phyloP scores from a whole-genome alignment of 2,329 filamentous ascomycete species.

The Teratosphaeria zuluensis region DNA sequence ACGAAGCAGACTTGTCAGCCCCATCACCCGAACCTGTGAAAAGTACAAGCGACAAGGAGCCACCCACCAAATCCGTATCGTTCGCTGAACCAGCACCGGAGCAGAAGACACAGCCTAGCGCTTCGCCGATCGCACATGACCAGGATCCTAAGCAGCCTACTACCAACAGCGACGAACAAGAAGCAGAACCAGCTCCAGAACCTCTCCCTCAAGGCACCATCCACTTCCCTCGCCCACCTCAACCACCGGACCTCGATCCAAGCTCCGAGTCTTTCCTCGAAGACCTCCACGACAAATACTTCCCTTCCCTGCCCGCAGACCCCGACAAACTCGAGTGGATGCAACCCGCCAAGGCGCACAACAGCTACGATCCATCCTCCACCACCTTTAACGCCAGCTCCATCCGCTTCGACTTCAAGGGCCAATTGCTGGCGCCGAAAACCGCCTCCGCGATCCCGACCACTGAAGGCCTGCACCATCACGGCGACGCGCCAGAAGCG shows the following conservation, averaged over 20 bases:
- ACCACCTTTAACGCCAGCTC: slow-evolving; percentile 61
- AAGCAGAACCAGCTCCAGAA: slow-evolving; percentile 1
- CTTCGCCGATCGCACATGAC: not conserved
- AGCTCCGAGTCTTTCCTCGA: slow-evolving; percentile 72
- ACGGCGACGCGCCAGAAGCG: slow-evolving; percentile 82
- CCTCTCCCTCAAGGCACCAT: slow-evolving; percentile 21
- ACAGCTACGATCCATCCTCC: slow-evolving; percentile 68
- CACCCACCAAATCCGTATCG: not conserved
- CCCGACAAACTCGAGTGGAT: slow-evolving; percentile 87
- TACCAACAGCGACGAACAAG: not conserved
- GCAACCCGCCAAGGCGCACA: slow-evolving; percentile 55
- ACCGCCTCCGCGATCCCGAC: slow-evolving; percentile 64
- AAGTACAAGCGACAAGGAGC: not conserved
- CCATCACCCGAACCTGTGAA: not conserved
- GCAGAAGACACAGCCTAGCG: not conserved
- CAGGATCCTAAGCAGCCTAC: not conserved
- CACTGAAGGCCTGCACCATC: slow-evolving; percentile 79
- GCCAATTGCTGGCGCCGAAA: slow-evolving; percentile 67
- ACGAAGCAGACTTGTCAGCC: slow-evolving; percentile 26
- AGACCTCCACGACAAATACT: slow-evolving; percentile 85
- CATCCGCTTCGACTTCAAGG: slow-evolving; percentile 82
- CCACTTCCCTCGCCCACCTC: slow-evolving; percentile 50
- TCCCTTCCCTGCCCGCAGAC: slow-evolving; percentile 76
- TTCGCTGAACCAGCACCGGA: not conserved
- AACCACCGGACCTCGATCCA: slow-evolving; percentile 68